Conservation (phyloP, 257 asterid species). For the Anisodus acutangulus region DNA sequence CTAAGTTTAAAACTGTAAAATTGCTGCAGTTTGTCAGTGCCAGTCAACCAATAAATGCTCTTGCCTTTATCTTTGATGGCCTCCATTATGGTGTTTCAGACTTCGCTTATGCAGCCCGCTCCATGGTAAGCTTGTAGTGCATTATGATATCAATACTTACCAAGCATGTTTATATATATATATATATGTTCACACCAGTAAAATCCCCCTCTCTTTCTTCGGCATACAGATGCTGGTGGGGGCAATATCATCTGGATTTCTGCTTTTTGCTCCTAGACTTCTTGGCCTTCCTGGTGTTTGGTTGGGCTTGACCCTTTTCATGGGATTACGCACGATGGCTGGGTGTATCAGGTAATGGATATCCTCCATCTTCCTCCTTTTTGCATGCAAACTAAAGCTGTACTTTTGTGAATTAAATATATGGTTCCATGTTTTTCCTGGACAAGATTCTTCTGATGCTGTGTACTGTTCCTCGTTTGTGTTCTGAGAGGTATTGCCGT, state of each 20-base stretch:
- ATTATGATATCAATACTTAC: not conserved
- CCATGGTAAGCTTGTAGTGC: constrained; percentile 63
- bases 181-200: not conserved
- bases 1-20: constrained; percentile 3
- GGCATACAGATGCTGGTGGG: constrained; percentile 75
- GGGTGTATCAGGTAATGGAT: constrained; percentile 75
- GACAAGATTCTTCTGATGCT: constrained; percentile 17
- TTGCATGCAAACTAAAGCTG: constrained; percentile 15
- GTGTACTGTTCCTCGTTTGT: constrained; percentile 21
- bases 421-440: not conserved
- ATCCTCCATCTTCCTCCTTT: constrained; percentile 3
- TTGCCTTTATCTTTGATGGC: constrained; percentile 85
- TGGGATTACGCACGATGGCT: constrained; percentile 79
- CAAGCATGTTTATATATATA: not conserved
- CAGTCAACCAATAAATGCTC: constrained; percentile 86
- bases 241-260: constrained; percentile 68
- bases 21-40: constrained; percentile 80
- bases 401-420: not conserved
- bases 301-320: constrained; percentile 83
- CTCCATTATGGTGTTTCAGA: constrained; percentile 93
- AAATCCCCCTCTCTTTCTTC: constrained; percentile 1
- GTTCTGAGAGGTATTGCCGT: not conserved
- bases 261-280: constrained; percentile 58
- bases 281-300: constrained; percentile 92
- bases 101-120: constrained; percentile 77